phyloP scores from a whole-genome alignment of 495 filamentous ascomycete genomes.

The Podospora didyma region DNA sequence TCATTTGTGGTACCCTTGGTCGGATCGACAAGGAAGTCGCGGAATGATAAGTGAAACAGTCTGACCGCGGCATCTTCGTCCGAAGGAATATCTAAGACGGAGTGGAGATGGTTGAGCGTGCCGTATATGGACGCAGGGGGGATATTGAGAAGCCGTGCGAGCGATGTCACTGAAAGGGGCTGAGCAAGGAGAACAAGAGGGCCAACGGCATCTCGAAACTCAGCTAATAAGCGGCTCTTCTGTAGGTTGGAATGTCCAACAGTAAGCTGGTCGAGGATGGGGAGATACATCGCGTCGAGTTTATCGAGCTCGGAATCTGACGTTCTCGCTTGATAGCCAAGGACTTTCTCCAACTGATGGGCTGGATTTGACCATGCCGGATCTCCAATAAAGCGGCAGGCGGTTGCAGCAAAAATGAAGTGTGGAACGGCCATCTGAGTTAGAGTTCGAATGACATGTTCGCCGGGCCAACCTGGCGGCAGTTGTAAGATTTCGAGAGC shows the following conservation, averaged over 20 bases:
- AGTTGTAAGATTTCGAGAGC: slow-evolving; percentile 10
- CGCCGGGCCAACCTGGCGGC: slow-evolving; percentile 37
- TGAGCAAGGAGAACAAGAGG: slow-evolving; percentile 23
- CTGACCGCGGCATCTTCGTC: slow-evolving; percentile 12
- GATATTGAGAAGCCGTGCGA: slow-evolving; percentile 16
- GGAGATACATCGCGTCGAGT: slow-evolving; percentile 31
- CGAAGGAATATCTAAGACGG: slow-evolving; percentile 22
- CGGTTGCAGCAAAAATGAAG: slow-evolving; percentile 44
- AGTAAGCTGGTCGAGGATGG: slow-evolving; percentile 25
- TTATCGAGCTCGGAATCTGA: slow-evolving; percentile 23
- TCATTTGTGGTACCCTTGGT: slow-evolving; percentile 21
- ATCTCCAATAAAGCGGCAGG: slow-evolving; percentile 36
- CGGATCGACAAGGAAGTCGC: slow-evolving; percentile 46
- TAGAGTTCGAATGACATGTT: slow-evolving; percentile 24
- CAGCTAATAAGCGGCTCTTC: slow-evolving; percentile 3
- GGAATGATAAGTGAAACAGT: slow-evolving; percentile 46
- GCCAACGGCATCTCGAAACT: slow-evolving; percentile 19
- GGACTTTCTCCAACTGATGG: slow-evolving; percentile 23
- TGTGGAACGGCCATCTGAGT: slow-evolving; percentile 35
- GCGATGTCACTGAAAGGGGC: slow-evolving; percentile 11
- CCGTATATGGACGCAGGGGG: slow-evolving; percentile 5
- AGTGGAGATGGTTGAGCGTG: slow-evolving; percentile 26
- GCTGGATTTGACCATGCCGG: slow-evolving; percentile 14
- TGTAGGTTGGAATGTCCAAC: slow-evolving; percentile 7
- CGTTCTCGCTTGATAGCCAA: slow-evolving; percentile 20